These are phyloP conservation scores for Euphorbia pulcherrima DNA, from an alignment of 345 rosid genomes.

Conservation along the genomic window DNA sequence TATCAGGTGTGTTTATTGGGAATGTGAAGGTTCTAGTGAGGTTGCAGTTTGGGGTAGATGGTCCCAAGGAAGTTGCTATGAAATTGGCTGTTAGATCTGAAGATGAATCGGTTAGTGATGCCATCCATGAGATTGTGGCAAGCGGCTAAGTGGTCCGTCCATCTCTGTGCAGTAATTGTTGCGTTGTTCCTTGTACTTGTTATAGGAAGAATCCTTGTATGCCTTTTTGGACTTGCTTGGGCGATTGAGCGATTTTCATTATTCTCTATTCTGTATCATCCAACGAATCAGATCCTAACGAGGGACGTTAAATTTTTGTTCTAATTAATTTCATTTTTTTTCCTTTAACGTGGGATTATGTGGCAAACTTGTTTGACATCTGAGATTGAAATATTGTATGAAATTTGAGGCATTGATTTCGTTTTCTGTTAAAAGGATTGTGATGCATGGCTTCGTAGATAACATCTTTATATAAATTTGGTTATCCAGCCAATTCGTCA, in stretches of 20 bases:
- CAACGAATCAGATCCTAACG: constrained; percentile 18
- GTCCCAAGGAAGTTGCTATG: constrained; percentile 83
- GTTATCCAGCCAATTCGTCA: no score
- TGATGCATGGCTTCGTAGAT: no score
- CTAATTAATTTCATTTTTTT: neutral
- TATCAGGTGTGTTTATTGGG: constrained; percentile 91
- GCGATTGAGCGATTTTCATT: constrained; percentile 7
- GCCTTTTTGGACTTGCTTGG: constrained; percentile 2
- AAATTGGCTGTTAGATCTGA: constrained; percentile 82
- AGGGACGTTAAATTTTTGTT: neutral
- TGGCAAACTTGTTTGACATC: constrained; percentile 21
- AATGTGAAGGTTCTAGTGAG: constrained; percentile 72
- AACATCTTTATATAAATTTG: no score
- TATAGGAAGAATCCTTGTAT: constrained; percentile 15
- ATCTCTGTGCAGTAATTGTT: neutral
- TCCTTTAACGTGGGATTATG: constrained; percentile 8
- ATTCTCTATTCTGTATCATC: constrained; percentile 21
- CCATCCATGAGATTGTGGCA: constrained; percentile 84
- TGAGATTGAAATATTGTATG: neutral
- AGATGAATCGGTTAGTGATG: constrained; percentile 66
- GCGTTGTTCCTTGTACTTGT: constrained; percentile 3
- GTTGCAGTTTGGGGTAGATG: constrained; percentile 78
- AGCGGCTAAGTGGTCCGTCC: constrained; percentile 46
- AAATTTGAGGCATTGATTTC: constrained; percentile 14
- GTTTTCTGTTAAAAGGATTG: constrained; percentile 7